Conservation (phyloP, 2,329 filamentous ascomycete genomes). For the Sarocladium strictum region DNA sequence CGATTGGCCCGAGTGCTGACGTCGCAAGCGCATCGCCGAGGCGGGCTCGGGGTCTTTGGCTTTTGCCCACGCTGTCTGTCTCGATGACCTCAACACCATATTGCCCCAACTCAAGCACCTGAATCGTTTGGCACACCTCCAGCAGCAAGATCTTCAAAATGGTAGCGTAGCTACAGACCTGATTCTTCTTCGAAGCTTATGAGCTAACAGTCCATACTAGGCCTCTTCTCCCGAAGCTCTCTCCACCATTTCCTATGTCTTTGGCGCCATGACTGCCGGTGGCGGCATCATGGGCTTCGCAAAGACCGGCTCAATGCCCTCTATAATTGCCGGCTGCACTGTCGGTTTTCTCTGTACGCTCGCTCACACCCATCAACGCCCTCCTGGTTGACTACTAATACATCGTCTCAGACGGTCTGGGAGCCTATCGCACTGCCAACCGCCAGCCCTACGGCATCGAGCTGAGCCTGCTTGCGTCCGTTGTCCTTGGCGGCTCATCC, state of each 20-base stretch:
- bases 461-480: slow-evolving; percentile 78
- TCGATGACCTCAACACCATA: too few species aligned
- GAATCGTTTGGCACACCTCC: too few species aligned
- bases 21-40: too few species aligned
- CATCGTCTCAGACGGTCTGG: slow-evolving; percentile 56
- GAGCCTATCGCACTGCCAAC: slow-evolving; percentile 73
- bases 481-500: slow-evolving; percentile 77
- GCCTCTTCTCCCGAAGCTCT: slow-evolving; percentile 14
- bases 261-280: slow-evolving; percentile 76
- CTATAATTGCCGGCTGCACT: slow-evolving; percentile 74
- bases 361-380: too few species aligned
- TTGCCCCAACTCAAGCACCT: too few species aligned
- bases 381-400: too few species aligned
- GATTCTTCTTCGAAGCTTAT: too few species aligned
- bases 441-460: slow-evolving; percentile 78
- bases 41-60: too few species aligned
- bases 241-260: slow-evolving; percentile 61
- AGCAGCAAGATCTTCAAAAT: background rate
- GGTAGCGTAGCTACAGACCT: background rate
- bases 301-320: slow-evolving; percentile 79
- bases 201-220: slow-evolving; percentile 10
- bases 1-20: too few species aligned
- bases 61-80: too few species aligned
- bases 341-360: slow-evolving; percentile 62
- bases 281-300: slow-evolving; percentile 85